phyloP scores from a whole-genome alignment of 495 filamentous ascomycete species.

The Bryoglossum gracile region DNA sequence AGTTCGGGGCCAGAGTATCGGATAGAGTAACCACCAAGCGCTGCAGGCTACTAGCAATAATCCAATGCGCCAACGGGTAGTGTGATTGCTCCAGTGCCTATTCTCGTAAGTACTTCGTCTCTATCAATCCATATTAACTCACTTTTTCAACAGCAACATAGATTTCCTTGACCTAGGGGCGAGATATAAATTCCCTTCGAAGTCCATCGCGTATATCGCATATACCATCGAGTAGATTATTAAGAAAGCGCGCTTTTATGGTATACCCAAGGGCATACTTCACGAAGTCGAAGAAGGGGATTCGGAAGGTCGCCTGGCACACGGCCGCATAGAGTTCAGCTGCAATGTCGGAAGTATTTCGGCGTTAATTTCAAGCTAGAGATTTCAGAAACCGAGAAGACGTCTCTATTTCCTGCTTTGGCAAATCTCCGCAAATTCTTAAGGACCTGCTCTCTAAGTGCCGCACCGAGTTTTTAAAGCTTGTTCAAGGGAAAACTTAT shows the following conservation, averaged over 20 bases:
- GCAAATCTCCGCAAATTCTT: conserved; percentile 1
- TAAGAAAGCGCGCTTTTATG: background rate
- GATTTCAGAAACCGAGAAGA: conserved; percentile 8
- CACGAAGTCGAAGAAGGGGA: conserved; percentile 10
- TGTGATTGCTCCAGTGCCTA: conserved; percentile 1
- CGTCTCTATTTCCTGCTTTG: conserved; percentile 2
- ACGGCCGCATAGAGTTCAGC: conserved; percentile 8
- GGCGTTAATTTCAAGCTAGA: background rate
- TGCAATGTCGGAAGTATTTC: conserved; percentile 7
- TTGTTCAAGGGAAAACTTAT: conserved; percentile 2
- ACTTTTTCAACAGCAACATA: conserved; percentile 9
- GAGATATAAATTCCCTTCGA: conserved; percentile 2
- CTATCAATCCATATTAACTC: conserved; percentile 1
- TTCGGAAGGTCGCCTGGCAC: conserved; percentile 9
- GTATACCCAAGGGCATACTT: conserved; percentile 8
- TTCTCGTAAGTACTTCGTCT: conserved; percentile 4
- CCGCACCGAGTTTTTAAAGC: conserved; percentile 4
- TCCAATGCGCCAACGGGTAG: conserved; percentile 2
- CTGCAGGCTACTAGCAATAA: conserved; percentile 4
- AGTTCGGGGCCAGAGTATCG: conserved; percentile 1
- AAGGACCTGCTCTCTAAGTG: conserved; percentile 2
- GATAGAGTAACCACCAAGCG: background rate
- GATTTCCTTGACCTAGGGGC: background rate
- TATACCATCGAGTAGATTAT: conserved; percentile 1
- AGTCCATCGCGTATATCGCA: conserved; percentile 6